Evolutionary conservation across 2,329 filamentous ascomycete genomes (phyloP).

Genomic region (Talaromyces verruculosus): DNA sequence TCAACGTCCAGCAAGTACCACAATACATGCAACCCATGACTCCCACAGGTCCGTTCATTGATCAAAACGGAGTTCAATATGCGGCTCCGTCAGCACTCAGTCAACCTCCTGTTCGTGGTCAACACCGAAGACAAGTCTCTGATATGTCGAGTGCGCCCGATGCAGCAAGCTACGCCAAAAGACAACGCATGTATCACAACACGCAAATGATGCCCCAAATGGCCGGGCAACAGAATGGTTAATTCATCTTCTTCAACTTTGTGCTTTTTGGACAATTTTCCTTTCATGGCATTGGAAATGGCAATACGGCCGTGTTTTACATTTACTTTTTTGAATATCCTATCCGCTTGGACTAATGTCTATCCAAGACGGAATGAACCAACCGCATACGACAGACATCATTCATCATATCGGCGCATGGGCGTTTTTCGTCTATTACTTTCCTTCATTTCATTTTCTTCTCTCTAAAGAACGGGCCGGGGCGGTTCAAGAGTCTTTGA

Average conservation of each 20-base stretch:
- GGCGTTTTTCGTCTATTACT: slow-evolving; percentile 12
- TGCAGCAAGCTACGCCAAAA: slow-evolving; percentile 55
- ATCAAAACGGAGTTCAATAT: slow-evolving; percentile 44
- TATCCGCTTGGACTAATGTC: slow-evolving; percentile 15
- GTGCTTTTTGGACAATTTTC: neutral
- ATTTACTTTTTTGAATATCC: neutral
- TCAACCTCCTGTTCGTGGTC: slow-evolving; percentile 34
- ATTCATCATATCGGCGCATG: slow-evolving; percentile 16
- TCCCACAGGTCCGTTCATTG: slow-evolving; percentile 41
- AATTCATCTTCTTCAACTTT: slow-evolving; percentile 4
- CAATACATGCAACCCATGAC: slow-evolving; percentile 42
- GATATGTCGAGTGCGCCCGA: slow-evolving; percentile 59
- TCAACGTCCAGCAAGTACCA: slow-evolving; percentile 44
- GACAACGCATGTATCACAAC: slow-evolving; percentile 58
- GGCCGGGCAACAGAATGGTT: slow-evolving; percentile 29
- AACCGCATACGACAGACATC: slow-evolving; percentile 12
- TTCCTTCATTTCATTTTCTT: neutral
- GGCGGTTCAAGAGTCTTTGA: slow-evolving; percentile 9
- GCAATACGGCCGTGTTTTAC: neutral
- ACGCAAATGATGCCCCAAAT: slow-evolving; percentile 51
- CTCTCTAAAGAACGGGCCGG: slow-evolving; percentile 3
- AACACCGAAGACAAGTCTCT: slow-evolving; percentile 60
- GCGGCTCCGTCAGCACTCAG: slow-evolving; percentile 39
- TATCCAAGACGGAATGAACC: slow-evolving; percentile 1
- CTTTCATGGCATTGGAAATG: slow-evolving; percentile 3